Base-by-base conservation (phyloP, 306 rosid species). In the Medicago lupulina region DNA sequence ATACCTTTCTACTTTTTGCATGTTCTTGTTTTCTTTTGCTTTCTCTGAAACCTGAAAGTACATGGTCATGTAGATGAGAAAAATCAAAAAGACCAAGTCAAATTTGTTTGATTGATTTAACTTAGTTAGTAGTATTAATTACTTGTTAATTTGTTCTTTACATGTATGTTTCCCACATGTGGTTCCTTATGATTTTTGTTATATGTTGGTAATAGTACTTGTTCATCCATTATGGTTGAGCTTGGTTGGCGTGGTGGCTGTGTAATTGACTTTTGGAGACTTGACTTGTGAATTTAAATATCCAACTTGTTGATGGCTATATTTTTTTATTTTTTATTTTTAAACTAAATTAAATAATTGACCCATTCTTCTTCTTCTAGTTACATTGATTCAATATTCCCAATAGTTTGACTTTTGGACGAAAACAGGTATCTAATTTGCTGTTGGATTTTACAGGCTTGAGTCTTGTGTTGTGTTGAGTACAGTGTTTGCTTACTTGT, bases 1-100 rank as follows among this genome's bases (percentile, higher is more conserved):
- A 25, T 25, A 25, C 28, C 28, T 25, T 28, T 28, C 31, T 28
- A 28, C 31, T 28, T 28, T 28, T 28, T 28, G 31, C 31, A 44
- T 76, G 8, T 63, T 75, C 14, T 53, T 25, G 54, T 49, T 62
- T 59, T 58, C 74, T 61, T 61, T 62, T 54, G 47, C 54, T 75
- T 71, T 73, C 79, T 58, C 74, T 14, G 50, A 50, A 78, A 78
- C 72, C 72, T 49, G 15, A 47, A 4, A 46, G 7, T 47, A 47
- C 53, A 47, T 47, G 14, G 14, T 12, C 51, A 46, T 46, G 58
- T 16, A 25, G 28, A 25, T 25, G 31, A 28, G 31, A 28, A 28
- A 28, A 28, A 28, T 28, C 31, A 3, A 28, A 28, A 28, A 28
- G 31, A 3, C 4, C 31, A 28, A 28, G 31, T 28, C 4, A 28